phyloP scores from a whole-genome alignment of 2,329 filamentous ascomycete genomes.

The Thielaviopsis cerberus region DNA sequence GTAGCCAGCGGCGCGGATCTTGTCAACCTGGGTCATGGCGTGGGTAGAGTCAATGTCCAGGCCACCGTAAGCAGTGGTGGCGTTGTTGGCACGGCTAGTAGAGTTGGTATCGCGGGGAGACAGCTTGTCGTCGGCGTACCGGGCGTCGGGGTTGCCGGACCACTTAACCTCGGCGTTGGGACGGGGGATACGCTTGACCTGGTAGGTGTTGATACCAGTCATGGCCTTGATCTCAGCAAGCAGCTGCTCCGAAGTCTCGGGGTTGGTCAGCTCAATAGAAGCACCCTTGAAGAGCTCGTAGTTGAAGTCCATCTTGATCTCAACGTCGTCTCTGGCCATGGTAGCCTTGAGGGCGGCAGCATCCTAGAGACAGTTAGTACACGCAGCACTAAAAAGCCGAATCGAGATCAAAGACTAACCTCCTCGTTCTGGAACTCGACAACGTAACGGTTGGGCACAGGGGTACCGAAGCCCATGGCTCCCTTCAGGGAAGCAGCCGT shows the following conservation, averaged over 20 bases:
- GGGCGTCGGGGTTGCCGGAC: conserved; percentile 20
- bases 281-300: conserved; percentile 35
- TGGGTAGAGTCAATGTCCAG: conserved; percentile 26
- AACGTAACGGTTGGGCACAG: conserved; percentile 30
- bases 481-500: conserved; percentile 17
- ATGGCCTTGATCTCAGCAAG: conserved; percentile 24
- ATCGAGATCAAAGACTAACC: conserved; percentile 20
- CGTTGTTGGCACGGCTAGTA: background rate
- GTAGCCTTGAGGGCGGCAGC: conserved; percentile 22
- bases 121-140: conserved; percentile 3
- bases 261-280: conserved; percentile 32
- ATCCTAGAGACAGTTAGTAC: conserved; percentile 20
- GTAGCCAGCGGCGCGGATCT: conserved; percentile 28
- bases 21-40: conserved; percentile 37
- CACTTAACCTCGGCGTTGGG: conserved; percentile 27
- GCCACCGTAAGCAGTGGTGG: conserved; percentile 1
- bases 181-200: conserved; percentile 26
- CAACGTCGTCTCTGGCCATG: conserved; percentile 21
- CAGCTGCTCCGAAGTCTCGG: conserved; percentile 25
- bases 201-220: conserved; percentile 31
- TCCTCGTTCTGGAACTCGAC: conserved; percentile 33
- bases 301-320: conserved; percentile 29
- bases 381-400: background rate
- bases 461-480: conserved; percentile 12
- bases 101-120: conserved; percentile 1